These are phyloP conservation scores for Rosa lucieae DNA, from an alignment of 306 rosid genomes.

Conservation along the genomic window DNA sequence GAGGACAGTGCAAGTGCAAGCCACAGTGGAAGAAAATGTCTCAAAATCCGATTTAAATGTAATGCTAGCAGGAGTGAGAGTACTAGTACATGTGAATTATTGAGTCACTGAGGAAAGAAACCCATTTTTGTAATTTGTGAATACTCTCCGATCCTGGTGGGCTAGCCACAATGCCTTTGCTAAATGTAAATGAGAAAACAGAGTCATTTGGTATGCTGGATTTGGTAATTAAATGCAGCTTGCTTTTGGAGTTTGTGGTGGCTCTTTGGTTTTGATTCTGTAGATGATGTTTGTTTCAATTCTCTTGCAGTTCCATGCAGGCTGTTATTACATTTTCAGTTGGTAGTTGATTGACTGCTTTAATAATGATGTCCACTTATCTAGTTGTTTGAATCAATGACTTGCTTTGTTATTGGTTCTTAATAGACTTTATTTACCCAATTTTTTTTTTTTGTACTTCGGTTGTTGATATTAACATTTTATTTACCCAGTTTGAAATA, in stretches of 20 bases:
- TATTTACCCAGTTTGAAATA: not conserved
- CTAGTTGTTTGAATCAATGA: not conserved
- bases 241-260: not conserved
- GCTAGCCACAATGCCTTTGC: not conserved
- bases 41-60: not conserved
- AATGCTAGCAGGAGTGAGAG: not conserved
- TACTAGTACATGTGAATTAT: not conserved
- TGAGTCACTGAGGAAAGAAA: not conserved
- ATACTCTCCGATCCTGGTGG: not conserved
- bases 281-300: not conserved
- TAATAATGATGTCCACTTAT: not conserved
- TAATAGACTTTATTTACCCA: not conserved
- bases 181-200: conserved; percentile 1
- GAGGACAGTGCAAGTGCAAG: not conserved
- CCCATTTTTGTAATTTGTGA: not conserved
- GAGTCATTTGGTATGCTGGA: not conserved
- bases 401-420: not conserved
- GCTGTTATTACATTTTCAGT: not conserved
- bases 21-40: not conserved
- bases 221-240: not conserved
- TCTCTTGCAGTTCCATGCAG: not conserved
- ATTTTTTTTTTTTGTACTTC: not conserved
- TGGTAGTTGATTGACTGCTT: not conserved
- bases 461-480: not conserved
- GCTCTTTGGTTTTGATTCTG: not conserved